Conservation (phyloP, 2,329 filamentous ascomycete species). For the Penicillium oxalicum region DNA sequence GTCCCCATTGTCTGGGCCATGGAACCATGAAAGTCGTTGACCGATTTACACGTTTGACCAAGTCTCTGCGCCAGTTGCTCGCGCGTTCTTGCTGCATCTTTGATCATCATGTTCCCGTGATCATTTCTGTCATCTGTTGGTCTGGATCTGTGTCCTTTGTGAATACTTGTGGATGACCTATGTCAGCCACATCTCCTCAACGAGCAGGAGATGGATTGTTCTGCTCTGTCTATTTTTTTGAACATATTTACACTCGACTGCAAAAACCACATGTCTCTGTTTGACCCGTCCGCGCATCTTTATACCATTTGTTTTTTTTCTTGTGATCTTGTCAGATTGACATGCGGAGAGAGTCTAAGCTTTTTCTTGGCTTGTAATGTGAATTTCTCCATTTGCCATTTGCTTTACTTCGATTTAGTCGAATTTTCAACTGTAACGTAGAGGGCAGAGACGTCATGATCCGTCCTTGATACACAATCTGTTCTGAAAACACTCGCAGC, state of each 20-base stretch:
- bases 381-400: conserved; percentile 7
- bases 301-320: conserved; percentile 10
- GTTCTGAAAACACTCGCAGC: no score
- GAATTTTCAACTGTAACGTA: no score
- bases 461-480: no score
- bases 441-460: no score
- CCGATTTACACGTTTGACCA: no score
- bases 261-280: conserved; percentile 2
- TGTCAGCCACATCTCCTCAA: conserved; percentile 3
- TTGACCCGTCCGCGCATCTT: conserved; percentile 10
- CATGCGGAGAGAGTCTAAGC: no score
- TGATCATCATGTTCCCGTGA: no score
- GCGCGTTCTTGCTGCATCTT: no score
- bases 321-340: background rate
- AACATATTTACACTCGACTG: conserved; percentile 7
- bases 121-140: no score
- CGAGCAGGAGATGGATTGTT: conserved; percentile 4
- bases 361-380: conserved; percentile 14
- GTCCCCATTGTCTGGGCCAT: background rate
- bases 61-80: background rate
- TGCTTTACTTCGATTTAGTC: no score
- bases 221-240: background rate
- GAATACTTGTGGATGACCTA: background rate
- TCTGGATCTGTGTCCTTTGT: no score
- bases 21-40: no score